phyloP scores from a whole-genome alignment of 768 basidiomycete species.

The Collybia sordida region DNA sequence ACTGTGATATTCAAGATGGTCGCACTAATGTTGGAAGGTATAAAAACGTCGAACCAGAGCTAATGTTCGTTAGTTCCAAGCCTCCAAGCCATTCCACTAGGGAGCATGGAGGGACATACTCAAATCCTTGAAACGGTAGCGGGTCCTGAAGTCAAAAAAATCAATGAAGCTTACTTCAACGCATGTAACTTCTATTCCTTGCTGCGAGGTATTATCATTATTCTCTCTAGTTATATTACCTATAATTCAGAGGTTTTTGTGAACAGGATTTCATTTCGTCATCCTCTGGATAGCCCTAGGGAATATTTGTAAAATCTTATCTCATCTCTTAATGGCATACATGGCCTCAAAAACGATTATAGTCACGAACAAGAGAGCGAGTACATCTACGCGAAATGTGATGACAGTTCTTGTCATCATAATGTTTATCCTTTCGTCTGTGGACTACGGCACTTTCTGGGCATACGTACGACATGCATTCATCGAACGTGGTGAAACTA shows the following conservation, averaged over 20 bases:
- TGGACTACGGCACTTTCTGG: slow-evolving; percentile 12
- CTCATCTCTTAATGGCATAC: neutral
- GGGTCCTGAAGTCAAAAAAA: slow-evolving; percentile 4
- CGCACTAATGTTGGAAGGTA: too few species aligned
- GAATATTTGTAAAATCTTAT: slow-evolving; percentile 6
- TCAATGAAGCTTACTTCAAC: slow-evolving; percentile 12
- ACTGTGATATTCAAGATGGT: too few species aligned
- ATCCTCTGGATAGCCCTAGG: slow-evolving; percentile 5
- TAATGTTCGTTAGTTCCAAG: too few species aligned
- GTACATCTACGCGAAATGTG: neutral
- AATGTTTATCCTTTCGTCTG: slow-evolving; percentile 8
- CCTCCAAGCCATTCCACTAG: too few species aligned
- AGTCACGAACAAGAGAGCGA: slow-evolving; percentile 3
- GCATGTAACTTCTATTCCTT: slow-evolving; percentile 9
- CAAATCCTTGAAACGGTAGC: too few species aligned
- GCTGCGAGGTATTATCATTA: slow-evolving; percentile 5
- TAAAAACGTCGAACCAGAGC: too few species aligned
- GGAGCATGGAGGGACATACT: too few species aligned
- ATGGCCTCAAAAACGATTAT: neutral
- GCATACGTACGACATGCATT: slow-evolving; percentile 12
- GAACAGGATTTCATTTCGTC: slow-evolving; percentile 9
- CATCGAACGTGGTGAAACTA: slow-evolving; percentile 8
- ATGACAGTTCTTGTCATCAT: slow-evolving; percentile 8
- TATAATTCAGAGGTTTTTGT: neutral
- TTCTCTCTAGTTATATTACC: neutral